Evolutionary conservation across 2,329 filamentous ascomycete species (phyloP).

Genomic region (Curvularia verruculosa): DNA sequence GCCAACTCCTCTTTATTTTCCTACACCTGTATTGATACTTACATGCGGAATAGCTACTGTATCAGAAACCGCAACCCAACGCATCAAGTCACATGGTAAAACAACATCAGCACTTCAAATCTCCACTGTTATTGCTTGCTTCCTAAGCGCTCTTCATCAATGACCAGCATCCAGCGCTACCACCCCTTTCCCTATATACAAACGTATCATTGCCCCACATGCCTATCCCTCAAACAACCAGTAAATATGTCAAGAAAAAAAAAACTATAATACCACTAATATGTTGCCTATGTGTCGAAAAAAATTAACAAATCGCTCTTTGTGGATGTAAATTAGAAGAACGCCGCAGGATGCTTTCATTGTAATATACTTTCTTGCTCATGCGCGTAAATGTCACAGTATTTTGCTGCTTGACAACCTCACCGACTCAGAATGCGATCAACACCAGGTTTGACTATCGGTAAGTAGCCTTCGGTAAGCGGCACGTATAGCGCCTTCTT

Average conservation of each 20-base stretch:
- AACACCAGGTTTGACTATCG: conserved; percentile 22
- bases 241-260: not conserved
- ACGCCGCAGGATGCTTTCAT: conserved; percentile 8
- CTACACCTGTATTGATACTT: not conserved
- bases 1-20: not conserved
- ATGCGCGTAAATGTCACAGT: not conserved
- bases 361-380: not conserved
- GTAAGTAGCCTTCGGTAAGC: conserved; percentile 26
- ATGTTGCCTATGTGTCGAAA: not conserved
- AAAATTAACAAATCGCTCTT: not conserved
- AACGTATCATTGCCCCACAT: not conserved
- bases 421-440: conserved; percentile 19
- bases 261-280: not conserved
- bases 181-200: not conserved
- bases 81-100: no score
- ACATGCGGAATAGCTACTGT: not conserved
- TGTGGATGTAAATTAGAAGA: not conserved
- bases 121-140: not conserved
- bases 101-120: not conserved
- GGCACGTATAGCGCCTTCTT: conserved; percentile 38
- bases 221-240: not conserved
- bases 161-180: not conserved
- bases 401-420: not conserved
- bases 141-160: not conserved
- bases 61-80: no score